These are phyloP conservation scores for Craspedostauros australis DNA, from an alignment of 108 stramenopile genomes.

Conservation along the genomic window DNA sequence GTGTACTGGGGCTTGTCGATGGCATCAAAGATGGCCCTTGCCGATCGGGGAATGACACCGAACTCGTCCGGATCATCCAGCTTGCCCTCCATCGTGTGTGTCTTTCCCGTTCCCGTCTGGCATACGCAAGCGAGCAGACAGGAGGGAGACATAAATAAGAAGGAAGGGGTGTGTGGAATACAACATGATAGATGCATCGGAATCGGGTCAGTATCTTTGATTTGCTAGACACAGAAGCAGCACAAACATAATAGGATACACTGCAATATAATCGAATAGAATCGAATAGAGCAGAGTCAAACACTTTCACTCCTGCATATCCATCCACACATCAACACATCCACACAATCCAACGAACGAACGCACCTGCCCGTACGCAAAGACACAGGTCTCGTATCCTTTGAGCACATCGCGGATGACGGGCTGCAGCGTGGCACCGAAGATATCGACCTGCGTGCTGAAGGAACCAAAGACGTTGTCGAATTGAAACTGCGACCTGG, in stretches of 20 bases:
- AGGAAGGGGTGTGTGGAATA: too few species aligned
- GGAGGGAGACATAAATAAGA: not conserved
- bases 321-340: too few species aligned
- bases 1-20: slow-evolving; percentile 47
- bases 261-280: too few species aligned
- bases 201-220: too few species aligned
- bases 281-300: too few species aligned
- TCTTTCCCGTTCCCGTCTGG: slow-evolving; percentile 61
- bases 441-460: slow-evolving; percentile 73
- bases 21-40: slow-evolving; percentile 57
- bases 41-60: slow-evolving; percentile 70
- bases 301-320: too few species aligned
- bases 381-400: slow-evolving; percentile 57
- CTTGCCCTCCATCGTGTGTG: slow-evolving; percentile 82
- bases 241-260: too few species aligned
- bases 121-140: not conserved
- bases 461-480: slow-evolving; percentile 78
- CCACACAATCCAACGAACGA: too few species aligned
- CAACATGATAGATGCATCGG: too few species aligned
- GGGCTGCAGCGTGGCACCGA: slow-evolving; percentile 69
- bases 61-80: slow-evolving; percentile 37
- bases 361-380: slow-evolving; percentile 76
- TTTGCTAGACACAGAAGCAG: too few species aligned
- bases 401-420: slow-evolving; percentile 71
- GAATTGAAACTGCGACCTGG: slow-evolving; percentile 44